These are phyloP conservation scores for Fomitopsis palustris DNA, from an alignment of 1,284 basidiomycete genomes.

Conservation along the genomic window DNA sequence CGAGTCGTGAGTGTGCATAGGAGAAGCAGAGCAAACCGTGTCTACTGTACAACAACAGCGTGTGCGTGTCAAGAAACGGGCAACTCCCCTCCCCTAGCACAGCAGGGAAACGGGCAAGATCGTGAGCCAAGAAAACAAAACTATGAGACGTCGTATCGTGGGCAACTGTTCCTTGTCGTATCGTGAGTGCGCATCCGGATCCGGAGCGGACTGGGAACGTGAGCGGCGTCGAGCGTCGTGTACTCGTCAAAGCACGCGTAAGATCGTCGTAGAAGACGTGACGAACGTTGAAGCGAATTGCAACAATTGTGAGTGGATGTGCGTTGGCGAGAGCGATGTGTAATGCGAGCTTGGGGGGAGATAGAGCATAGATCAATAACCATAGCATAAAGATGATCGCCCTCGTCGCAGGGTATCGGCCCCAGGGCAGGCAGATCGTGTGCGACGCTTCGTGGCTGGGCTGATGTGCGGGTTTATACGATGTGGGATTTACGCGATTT, in stretches of 20 bases:
- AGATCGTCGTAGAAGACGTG: conserved; percentile 8
- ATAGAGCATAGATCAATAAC: conserved; percentile 23
- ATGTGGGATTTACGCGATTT: conserved; percentile 15
- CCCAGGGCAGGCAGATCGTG: conserved; percentile 3
- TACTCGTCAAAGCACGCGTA: conserved; percentile 9
- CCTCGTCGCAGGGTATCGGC: conserved; percentile 5
- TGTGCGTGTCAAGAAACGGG: conserved; percentile 1
- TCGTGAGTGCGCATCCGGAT: conserved; percentile 9
- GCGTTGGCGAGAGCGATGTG: conserved; percentile 8
- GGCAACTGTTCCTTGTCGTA: neutral
- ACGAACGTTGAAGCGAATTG: conserved; percentile 6
- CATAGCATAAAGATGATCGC: conserved; percentile 22
- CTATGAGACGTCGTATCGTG: conserved; percentile 1
- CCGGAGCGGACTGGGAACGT: conserved; percentile 8
- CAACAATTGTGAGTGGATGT: conserved; percentile 5
- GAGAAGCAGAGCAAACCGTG: conserved; percentile 17
- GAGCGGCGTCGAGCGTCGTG: conserved; percentile 11
- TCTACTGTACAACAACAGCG: conserved; percentile 10
- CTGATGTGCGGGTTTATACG: conserved; percentile 5
- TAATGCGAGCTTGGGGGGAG: conserved; percentile 7
- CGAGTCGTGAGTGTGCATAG: conserved; percentile 15
- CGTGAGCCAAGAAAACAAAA: conserved; percentile 1
- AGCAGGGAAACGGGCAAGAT: conserved; percentile 1
- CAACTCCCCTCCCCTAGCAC: conserved; percentile 2
- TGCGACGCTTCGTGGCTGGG: neutral